phyloP scores from a whole-genome alignment of 2,329 filamentous ascomycete genomes.

The Ceratocystis smalleyi region DNA sequence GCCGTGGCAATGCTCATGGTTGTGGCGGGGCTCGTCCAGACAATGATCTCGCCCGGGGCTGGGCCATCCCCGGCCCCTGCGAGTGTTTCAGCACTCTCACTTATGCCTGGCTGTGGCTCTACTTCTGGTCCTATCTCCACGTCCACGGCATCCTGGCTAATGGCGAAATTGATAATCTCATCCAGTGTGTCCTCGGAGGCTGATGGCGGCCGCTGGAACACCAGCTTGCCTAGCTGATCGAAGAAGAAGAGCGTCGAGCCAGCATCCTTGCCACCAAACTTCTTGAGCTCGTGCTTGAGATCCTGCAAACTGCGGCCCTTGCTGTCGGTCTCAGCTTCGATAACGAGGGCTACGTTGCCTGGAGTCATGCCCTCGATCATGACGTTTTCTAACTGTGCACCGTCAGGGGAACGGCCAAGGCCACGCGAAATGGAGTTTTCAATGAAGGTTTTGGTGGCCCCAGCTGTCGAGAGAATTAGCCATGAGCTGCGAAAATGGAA shows the following conservation, averaged over 20 bases:
- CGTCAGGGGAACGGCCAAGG: constrained; percentile 63
- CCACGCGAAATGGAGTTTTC: constrained; percentile 77
- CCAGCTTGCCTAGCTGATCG: constrained; percentile 58
- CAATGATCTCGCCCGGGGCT: constrained; percentile 12
- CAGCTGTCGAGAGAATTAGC: constrained; percentile 31
- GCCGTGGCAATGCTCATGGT: constrained; percentile 14
- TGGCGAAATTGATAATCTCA: constrained; percentile 13
- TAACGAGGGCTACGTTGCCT: constrained; percentile 58
- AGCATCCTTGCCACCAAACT: constrained; percentile 51
- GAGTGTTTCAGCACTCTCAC: not conserved
- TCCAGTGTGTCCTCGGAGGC: constrained; percentile 10
- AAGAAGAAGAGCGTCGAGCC: constrained; percentile 68
- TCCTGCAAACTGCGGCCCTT: constrained; percentile 60
- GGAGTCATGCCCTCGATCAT: constrained; percentile 71
- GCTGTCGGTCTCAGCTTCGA: constrained; percentile 76
- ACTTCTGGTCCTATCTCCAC: constrained; percentile 11
- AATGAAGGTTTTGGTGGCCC: constrained; percentile 70
- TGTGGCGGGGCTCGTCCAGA: constrained; percentile 16
- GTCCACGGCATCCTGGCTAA: constrained; percentile 14
- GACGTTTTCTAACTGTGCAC: constrained; percentile 59
- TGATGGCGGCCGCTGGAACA: constrained; percentile 38
- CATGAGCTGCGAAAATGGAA: constrained; percentile 2
- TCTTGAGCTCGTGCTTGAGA: constrained; percentile 55
- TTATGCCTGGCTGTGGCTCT: not conserved
- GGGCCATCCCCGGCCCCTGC: not conserved